Conservation (phyloP, 768 basidiomycete species). For the Coprinopsis strossmayeri region DNA sequence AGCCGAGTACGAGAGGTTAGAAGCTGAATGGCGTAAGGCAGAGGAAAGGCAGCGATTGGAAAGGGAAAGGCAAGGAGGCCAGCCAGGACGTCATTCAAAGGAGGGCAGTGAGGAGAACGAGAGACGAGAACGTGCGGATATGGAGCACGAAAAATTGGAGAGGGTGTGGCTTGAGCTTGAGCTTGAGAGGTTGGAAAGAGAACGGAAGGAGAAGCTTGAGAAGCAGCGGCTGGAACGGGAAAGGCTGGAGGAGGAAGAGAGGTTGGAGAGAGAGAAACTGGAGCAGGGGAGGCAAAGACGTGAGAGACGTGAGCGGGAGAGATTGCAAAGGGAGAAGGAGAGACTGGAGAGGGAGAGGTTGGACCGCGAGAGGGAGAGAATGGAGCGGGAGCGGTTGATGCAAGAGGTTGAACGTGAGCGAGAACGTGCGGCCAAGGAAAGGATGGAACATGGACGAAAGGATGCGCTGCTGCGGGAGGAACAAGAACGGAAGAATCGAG, state of each 20-base stretch:
- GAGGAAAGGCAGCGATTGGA: too few species aligned
- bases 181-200: neutral
- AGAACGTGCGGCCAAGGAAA: neutral
- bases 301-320: neutral
- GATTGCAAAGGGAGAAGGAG: neutral
- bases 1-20: too few species aligned
- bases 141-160: neutral
- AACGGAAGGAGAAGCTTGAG: too few species aligned
- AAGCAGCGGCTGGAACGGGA: too few species aligned
- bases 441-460: too few species aligned
- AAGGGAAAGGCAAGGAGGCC: too few species aligned
- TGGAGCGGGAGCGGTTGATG: too few species aligned
- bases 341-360: too few species aligned
- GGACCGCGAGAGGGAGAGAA: too few species aligned
- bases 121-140: neutral
- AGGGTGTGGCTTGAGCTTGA: neutral
- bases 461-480: too few species aligned
- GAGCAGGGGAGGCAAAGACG: neutral
- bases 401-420: neutral
- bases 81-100: neutral
- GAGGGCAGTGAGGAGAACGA: neutral
- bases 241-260: too few species aligned
- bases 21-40: too few species aligned
- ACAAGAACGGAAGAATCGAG: constrained; percentile 5
- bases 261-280: neutral